Base-by-base conservation (phyloP, 805 yeast species). In the Starmerella stigmatis region DNA sequence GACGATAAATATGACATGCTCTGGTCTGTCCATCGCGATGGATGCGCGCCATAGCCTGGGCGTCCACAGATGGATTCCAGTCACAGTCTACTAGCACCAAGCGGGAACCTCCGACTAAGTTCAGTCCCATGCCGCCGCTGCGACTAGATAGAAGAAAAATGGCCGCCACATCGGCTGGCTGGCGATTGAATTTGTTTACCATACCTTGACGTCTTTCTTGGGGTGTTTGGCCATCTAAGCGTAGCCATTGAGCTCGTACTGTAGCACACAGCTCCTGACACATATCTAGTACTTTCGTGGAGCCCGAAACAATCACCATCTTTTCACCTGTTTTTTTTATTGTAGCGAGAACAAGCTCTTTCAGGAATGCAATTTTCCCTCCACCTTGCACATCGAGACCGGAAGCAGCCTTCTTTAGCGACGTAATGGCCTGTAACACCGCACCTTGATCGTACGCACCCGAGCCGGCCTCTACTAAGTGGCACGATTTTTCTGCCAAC, bases 41-140 rank as follows among this genome's bases (percentile, higher is more conserved):
- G 6, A 92, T 79, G 51, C 98, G 67, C 1, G 96, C 94, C 94
- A 89, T 84, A 0, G 96, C 94, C 61, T 92, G 98, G 27, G 82
- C 61, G 58, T 92, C 98, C 11, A 80, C 72, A 0, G 96, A 76
- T 0, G 98, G 98, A 52, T 92, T 92, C 98, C 98, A 92, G 58
- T 92, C 97, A 52, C 92, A 85, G 60, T 92, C 98, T 58, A 84
- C 81, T 19, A 92, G 64, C 5, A 92, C 71, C 32, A 92, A 64
- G 22, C 97, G 65, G 0, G 94, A 84, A 0, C 94, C 98, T 0
- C 97, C 98, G 27, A 84, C 73, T 27, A 92, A 66, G 57, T 92
- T 92, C 33, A 92, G 67, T 0, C 98, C 98, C 48, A 82, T 79
- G 0, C 98, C 98, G 3, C 98, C 98, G 4, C 94, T 79, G 60